These are phyloP conservation scores for Albatrellus ellisii DNA, from an alignment of 768 basidiomycete genomes.

Conservation along the genomic window DNA sequence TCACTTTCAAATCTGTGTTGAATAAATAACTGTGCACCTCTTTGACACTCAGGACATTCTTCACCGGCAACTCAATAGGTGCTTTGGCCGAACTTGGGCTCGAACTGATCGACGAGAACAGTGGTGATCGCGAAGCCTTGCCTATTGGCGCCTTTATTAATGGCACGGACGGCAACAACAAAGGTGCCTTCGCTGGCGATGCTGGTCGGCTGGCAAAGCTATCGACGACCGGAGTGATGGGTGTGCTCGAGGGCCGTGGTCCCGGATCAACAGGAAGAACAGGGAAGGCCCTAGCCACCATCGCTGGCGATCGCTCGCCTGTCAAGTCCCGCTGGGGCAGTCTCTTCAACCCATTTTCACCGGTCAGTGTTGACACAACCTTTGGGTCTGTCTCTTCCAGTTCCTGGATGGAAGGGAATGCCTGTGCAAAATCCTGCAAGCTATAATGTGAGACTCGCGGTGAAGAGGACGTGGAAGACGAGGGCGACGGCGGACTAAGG, in stretches of 20 bases:
- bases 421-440: slow-evolving; percentile 44
- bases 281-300: slow-evolving; percentile 23
- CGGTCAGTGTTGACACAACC: slow-evolving; percentile 35
- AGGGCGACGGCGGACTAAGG: slow-evolving; percentile 66
- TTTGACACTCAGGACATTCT: slow-evolving; percentile 20
- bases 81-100: slow-evolving; percentile 14
- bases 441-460: slow-evolving; percentile 29
- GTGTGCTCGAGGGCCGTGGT: slow-evolving; percentile 57
- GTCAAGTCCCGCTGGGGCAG: slow-evolving; percentile 16
- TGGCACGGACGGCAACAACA: slow-evolving; percentile 13
- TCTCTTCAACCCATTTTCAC: slow-evolving; percentile 17
- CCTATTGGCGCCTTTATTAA: slow-evolving; percentile 23
- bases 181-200: slow-evolving; percentile 24
- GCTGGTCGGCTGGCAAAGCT: slow-evolving; percentile 49
- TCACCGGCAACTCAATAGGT: slow-evolving; percentile 15
- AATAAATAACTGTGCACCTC: slow-evolving; percentile 27
- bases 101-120: slow-evolving; percentile 22
- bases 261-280: slow-evolving; percentile 31
- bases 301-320: slow-evolving; percentile 6
- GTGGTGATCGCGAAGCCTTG: slow-evolving; percentile 29
- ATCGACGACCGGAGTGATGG: slow-evolving; percentile 44
- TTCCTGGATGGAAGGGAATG: slow-evolving; percentile 73
- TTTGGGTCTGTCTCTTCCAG: slow-evolving; percentile 43
- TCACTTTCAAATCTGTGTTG: slow-evolving; percentile 43
- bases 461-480: slow-evolving; percentile 55